Base-by-base conservation (phyloP, 2,329 filamentous ascomycete genomes). In the Fusarium oxysporum region DNA sequence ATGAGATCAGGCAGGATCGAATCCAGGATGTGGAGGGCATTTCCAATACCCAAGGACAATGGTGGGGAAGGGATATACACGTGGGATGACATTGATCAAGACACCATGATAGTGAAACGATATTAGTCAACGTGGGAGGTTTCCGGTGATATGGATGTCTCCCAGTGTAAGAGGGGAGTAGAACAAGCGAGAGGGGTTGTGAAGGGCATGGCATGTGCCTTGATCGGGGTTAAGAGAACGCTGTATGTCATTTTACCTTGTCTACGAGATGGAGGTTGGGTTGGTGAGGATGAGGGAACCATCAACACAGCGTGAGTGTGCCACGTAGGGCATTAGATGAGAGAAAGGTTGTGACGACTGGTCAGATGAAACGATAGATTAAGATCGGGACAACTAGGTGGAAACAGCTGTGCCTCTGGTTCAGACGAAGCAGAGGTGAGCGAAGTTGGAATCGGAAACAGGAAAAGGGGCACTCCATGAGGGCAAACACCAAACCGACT, bases 41-140 rank as follows among this genome's bases (percentile, higher is more conserved):
- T 44, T 25, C n/a, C 33, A 37, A 60, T 33, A 62, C 25, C 28
- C 44, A 45, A 35, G 41, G 35, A 44, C n/a, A 51, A 32, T 35
- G 68, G 55, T 28, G n/a, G 44, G 38, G 45, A 48, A 53, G 44
- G 28, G 53, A 32, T 47, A 63, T 30, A 59, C 58, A 44, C 21
- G 58, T 58, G 56, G 59, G 45, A 67, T 71, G 59, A 61, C 32
- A 53, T 70, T 62, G 50, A n/a, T 63, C 56, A 59, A 58, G 62
- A 67, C 50, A 48, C 40, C 37, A 56, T 65, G 61, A 58, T 50
- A 40, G 56, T 56, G 58, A 65, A 63, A 47, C 47, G 50, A 50
- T 63, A 60, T 48, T 43, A 54, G 56, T 38, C 44, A 53, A 45
- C 23, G 45, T 14, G 37, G 40, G 45, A 32, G 54, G 19, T 25